These are phyloP conservation scores for Didymosphaeria variabile DNA, from an alignment of 2,329 filamentous ascomycete genomes.

Conservation along the genomic window DNA sequence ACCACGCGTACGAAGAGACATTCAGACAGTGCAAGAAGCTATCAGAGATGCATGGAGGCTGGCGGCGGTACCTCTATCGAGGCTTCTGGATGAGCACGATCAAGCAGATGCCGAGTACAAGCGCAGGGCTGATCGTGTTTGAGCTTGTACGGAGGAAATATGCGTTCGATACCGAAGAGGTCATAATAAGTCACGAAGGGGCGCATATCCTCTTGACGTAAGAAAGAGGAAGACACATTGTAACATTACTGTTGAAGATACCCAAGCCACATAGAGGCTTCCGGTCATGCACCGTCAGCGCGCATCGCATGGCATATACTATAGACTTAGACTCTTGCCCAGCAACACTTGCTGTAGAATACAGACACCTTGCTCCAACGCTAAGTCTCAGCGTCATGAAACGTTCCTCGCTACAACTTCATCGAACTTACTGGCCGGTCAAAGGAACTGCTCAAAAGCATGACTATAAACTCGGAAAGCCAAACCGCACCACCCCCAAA, in stretches of 20 bases:
- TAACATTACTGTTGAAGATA: constrained; percentile 28
- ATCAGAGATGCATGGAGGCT: constrained; percentile 66
- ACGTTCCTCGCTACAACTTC: background rate
- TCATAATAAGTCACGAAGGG: constrained; percentile 65
- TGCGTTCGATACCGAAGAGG: constrained; percentile 67
- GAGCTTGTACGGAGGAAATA: constrained; percentile 79
- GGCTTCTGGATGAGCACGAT: constrained; percentile 78
- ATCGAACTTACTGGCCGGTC: background rate
- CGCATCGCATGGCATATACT: constrained; percentile 15
- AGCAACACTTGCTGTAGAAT: constrained; percentile 6
- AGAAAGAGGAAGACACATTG: constrained; percentile 14
- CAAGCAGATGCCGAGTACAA: constrained; percentile 78
- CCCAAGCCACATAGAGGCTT: constrained; percentile 22
- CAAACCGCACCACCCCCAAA: background rate
- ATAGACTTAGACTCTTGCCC: constrained; percentile 7
- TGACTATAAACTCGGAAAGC: background rate
- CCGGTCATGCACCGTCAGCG: constrained; percentile 7
- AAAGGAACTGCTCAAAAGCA: background rate
- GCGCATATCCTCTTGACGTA: constrained; percentile 72
- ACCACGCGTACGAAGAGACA: constrained; percentile 75
- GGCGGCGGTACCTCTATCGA: constrained; percentile 72
- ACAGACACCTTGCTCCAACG: background rate
- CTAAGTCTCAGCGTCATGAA: background rate
- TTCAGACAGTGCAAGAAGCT: constrained; percentile 67
- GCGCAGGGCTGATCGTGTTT: constrained; percentile 80